A percentile compares a stretch with the other conserved stretches of the same genome.
Conservation (phyloP, 371 early-diverging fungal genomes). For the Mucor indicus region DNA sequence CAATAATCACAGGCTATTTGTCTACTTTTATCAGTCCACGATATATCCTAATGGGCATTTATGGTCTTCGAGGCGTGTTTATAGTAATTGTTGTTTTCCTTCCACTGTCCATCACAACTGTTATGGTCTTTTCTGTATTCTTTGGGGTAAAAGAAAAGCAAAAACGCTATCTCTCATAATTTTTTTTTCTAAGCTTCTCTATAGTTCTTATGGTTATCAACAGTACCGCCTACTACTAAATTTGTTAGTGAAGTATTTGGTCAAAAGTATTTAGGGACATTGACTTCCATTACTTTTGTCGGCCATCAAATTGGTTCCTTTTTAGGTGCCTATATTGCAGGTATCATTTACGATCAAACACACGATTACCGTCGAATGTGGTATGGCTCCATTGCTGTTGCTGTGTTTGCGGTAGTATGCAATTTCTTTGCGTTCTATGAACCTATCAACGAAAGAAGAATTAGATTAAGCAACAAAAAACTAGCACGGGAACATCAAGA, state of each 20-base stretch:
- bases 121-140: conserved; percentile 46
- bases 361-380: conserved; percentile 31
- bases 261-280: conserved; percentile 37
- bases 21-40: conserved; percentile 19
- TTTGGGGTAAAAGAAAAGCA: conserved; percentile 45
- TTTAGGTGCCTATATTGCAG: conserved; percentile 37
- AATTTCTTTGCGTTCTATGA: conserved; percentile 19
- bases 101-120: conserved; percentile 21
- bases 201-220: conserved; percentile 39
- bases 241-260: conserved; percentile 38
- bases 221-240: conserved; percentile 41
- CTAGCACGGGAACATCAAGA: no score
- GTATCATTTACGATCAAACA: conserved; percentile 30
- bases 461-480: background rate
- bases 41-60: conserved; percentile 22
- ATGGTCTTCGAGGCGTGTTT: conserved; percentile 15
- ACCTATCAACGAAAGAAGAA: conserved; percentile 1
- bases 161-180: no score
- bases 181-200: conserved; percentile 1
- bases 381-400: conserved; percentile 34
- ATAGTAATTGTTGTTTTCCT: conserved; percentile 23
- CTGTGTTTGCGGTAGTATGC: conserved; percentile 17
- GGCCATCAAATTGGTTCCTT: conserved; percentile 43
- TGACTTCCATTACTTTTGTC: conserved; percentile 19
- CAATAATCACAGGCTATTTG: conserved; percentile 20